Evolutionary conservation across 2,329 filamentous ascomycete genomes (phyloP).

Genomic region (Sporothrix phasma): DNA sequence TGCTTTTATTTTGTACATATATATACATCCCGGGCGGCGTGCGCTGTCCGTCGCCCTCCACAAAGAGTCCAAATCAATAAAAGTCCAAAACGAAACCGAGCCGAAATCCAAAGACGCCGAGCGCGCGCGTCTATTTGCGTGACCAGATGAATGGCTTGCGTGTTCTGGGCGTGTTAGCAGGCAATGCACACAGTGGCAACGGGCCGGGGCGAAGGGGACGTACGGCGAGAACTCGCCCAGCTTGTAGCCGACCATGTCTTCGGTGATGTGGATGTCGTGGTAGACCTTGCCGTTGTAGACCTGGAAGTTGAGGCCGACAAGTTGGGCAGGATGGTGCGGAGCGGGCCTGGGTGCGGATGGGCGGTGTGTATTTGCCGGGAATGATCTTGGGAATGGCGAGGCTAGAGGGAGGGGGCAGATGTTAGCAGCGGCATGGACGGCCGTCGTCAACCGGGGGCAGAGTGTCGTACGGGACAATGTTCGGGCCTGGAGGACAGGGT

Average conservation of each 20-base stretch:
- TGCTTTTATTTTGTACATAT: slow-evolving; percentile 3
- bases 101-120: background rate
- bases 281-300: slow-evolving; percentile 89
- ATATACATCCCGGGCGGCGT: background rate
- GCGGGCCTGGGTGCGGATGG: slow-evolving; percentile 79
- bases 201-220: slow-evolving; percentile 28
- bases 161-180: slow-evolving; percentile 32
- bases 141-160: slow-evolving; percentile 49
- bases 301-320: slow-evolving; percentile 81
- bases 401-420: slow-evolving; percentile 26
- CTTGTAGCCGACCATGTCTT: slow-evolving; percentile 95
- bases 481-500: slow-evolving; percentile 32
- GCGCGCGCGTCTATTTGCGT: background rate
- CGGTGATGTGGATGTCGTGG: slow-evolving; percentile 71
- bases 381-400: slow-evolving; percentile 54
- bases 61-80: too few species aligned
- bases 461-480: slow-evolving; percentile 43
- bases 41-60: too few species aligned
- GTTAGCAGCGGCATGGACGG: background rate
- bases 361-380: slow-evolving; percentile 52
- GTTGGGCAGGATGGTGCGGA: slow-evolving; percentile 79
- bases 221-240: slow-evolving; percentile 86
- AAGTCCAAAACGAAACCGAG: background rate
- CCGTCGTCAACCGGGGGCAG: too few species aligned
- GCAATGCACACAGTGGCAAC: too few species aligned